Base-by-base conservation (phyloP, 371 early-diverging fungal species). In the Rhizopus delemar region DNA sequence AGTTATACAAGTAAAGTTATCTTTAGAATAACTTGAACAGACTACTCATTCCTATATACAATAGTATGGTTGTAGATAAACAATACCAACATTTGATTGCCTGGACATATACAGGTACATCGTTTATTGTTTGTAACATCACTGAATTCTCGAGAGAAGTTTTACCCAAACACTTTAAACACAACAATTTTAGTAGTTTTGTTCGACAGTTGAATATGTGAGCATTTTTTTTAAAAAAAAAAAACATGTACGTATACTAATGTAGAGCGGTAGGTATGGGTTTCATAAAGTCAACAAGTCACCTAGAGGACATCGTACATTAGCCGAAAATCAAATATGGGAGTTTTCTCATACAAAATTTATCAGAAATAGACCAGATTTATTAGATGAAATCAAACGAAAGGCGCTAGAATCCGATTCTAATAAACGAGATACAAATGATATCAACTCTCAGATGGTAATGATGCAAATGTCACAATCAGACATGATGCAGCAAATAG, bases 61-160 rank as follows among this genome's bases (percentile, higher is more conserved):
- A 9, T 9, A 48, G 48, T 6, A 48, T 48, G 48, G 48, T 48
- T 28, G 48, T 48, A 22, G 48, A 48, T 48, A 28, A 75, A 60
- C 83, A 84, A 57, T 88, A 88, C 66, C 90, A 90, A 65, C 87
- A 89, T 70, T 70, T 90, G 50, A 93, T 94, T 55, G 82, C 86
- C 28, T 94, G 93, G 93, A 90, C 85, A 66, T 85, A 84, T 55
- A 81, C 87, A 32, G 93, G 93, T 16, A 82, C 89, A 0, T 91
- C 94, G 35, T 96, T 97, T 67, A 86, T 94, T 61, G 96, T 97
- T 50, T 88, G 89, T 75, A 91, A 95, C 66, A 90, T 92, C 22
- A 84, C 83, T 56, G 92, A 91, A 34, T 95, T 97, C 76, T 86
- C 94, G n/a, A 86, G 89, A 57, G 86, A 86, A 52, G 90, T 93